Conservation (phyloP, 257 asterid species). For the Fraxinus excelsior region DNA sequence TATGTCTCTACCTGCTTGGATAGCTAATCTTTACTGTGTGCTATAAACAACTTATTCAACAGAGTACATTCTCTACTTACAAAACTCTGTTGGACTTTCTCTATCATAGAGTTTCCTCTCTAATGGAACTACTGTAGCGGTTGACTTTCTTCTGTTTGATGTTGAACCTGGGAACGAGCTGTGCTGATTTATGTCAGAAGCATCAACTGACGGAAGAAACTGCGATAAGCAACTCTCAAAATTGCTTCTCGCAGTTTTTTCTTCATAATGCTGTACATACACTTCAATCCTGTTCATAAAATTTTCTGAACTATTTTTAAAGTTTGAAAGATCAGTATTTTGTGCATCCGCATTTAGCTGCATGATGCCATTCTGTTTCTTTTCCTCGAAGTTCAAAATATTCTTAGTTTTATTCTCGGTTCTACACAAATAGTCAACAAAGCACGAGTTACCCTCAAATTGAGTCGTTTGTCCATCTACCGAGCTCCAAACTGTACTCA, state of each 20-base stretch:
- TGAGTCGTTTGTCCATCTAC: slow-evolving; percentile 22
- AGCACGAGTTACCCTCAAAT: slow-evolving; percentile 23
- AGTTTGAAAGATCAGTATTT: background rate
- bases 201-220: slow-evolving; percentile 13
- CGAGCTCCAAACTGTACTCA: slow-evolving; percentile 24
- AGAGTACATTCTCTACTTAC: slow-evolving; percentile 33
- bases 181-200: slow-evolving; percentile 17
- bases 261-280: background rate
- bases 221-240: slow-evolving; percentile 17
- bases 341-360: slow-evolving; percentile 16
- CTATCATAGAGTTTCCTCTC: slow-evolving; percentile 30
- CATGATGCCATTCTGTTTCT: background rate
- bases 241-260: slow-evolving; percentile 17
- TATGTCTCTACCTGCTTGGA: background rate
- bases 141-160: slow-evolving; percentile 32
- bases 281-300: slow-evolving; percentile 20
- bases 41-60: background rate
- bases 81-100: slow-evolving; percentile 31
- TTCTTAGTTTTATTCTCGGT: slow-evolving; percentile 17
- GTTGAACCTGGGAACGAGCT: slow-evolving; percentile 22
- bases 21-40: background rate
- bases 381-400: slow-evolving; percentile 3
- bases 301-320: slow-evolving; percentile 21
- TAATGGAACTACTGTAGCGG: slow-evolving; percentile 30
- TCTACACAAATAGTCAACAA: slow-evolving; percentile 8